Percentiles rank a stretch among this genome's conserved stretches.
These are phyloP conservation scores for Leishmania guyanensis DNA, from an alignment of 208 protist genomes.

Conservation along the genomic window DNA sequence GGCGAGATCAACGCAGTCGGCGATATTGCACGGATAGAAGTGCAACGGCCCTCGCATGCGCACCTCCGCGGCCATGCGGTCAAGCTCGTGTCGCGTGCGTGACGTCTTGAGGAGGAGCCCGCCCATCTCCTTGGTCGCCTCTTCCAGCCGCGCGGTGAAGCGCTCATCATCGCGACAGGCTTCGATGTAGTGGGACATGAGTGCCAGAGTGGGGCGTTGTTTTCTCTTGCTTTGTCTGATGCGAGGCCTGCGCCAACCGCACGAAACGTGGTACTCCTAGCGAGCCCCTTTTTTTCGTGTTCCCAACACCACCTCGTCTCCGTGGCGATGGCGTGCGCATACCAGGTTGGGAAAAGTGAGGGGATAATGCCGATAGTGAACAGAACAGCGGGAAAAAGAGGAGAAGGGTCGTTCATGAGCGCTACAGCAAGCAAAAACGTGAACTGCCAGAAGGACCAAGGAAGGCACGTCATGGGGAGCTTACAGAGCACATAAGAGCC, in stretches of 20 bases:
- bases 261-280: not conserved
- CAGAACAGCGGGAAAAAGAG: not conserved
- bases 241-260: not conserved
- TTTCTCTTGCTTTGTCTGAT: not conserved
- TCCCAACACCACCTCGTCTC: not conserved
- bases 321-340: not conserved
- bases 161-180: slow-evolving; percentile 21
- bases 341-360: not conserved
- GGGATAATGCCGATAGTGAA: not conserved
- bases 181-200: slow-evolving; percentile 14
- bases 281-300: not conserved
- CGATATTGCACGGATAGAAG: not conserved
- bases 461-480: not conserved
- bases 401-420: not conserved
- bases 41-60: slow-evolving; percentile 22
- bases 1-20: not conserved
- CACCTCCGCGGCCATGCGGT: slow-evolving; percentile 18
- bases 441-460: not conserved
- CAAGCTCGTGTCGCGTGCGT: slow-evolving; percentile 42
- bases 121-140: slow-evolving; percentile 82
- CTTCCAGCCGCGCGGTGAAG: slow-evolving; percentile 61
- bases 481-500: not conserved
- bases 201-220: not conserved
- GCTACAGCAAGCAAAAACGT: not conserved
- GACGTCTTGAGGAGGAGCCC: slow-evolving; percentile 57